These are phyloP conservation scores for Botryobasidium botryosum DNA, from an alignment of 768 basidiomycete species.

Conservation along the genomic window DNA sequence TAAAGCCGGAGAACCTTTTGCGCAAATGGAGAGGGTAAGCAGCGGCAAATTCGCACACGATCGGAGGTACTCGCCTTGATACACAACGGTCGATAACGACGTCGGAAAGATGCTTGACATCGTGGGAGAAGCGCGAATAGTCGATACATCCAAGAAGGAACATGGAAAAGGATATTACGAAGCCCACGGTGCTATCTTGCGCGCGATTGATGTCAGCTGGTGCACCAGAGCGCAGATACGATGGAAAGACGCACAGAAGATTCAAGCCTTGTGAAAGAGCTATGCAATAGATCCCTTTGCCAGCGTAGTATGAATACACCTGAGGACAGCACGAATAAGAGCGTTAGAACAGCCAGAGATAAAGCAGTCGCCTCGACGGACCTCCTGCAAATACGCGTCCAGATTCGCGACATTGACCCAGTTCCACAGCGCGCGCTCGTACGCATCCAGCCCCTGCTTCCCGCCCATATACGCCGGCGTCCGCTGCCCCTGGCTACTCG, in stretches of 20 bases:
- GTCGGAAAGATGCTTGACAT: slow-evolving; percentile 53
- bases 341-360: too few relatives aligned
- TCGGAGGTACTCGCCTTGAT: slow-evolving; percentile 40
- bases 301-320: slow-evolving; percentile 83
- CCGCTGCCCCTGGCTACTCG: slow-evolving; percentile 5
- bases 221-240: slow-evolving; percentile 7
- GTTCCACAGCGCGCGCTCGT: slow-evolving; percentile 89
- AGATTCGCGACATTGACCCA: slow-evolving; percentile 99
- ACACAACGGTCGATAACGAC: slow-evolving; percentile 73
- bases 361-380: too few relatives aligned
- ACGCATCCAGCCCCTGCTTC: slow-evolving; percentile 47
- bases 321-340: too few relatives aligned
- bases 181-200: slow-evolving; percentile 70
- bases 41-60: background rate
- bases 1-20: slow-evolving; percentile 64
- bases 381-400: slow-evolving; percentile 87
- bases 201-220: background rate
- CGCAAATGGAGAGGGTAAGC: background rate
- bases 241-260: slow-evolving; percentile 56
- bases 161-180: slow-evolving; percentile 96
- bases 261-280: slow-evolving; percentile 82
- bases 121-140: slow-evolving; percentile 60
- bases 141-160: slow-evolving; percentile 93
- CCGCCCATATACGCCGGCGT: slow-evolving; percentile 5
- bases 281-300: slow-evolving; percentile 93